A percentile compares a stretch with the other conserved stretches of the same genome.
These are phyloP conservation scores for Calonectria pseudoturangicola DNA, from an alignment of 2,329 filamentous ascomycete species.

Conservation along the genomic window DNA sequence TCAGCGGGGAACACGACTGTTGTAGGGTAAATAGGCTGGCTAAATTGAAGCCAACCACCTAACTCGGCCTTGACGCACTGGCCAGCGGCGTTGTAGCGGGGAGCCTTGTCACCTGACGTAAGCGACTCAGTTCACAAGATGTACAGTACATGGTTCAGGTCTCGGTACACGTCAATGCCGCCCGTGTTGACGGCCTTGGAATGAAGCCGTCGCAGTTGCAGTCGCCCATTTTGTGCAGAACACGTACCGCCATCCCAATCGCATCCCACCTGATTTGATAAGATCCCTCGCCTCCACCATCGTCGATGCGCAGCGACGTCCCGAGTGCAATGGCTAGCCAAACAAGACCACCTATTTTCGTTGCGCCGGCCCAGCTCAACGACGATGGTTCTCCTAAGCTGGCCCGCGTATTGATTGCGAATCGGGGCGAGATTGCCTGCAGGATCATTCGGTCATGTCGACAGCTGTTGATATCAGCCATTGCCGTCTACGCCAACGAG, in stretches of 20 bases:
- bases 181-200: neutral
- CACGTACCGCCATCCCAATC: neutral
- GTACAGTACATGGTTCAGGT: neutral
- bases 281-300: neutral
- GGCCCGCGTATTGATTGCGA: slow-evolving; percentile 46
- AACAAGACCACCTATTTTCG: slow-evolving; percentile 7
- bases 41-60: neutral
- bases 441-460: slow-evolving; percentile 46
- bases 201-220: neutral
- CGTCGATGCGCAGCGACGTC: neutral
- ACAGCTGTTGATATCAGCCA: slow-evolving; percentile 67
- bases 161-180: neutral
- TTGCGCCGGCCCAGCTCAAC: neutral
- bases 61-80: neutral
- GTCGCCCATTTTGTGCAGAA: neutral
- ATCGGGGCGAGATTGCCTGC: slow-evolving; percentile 50
- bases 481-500: slow-evolving; percentile 73
- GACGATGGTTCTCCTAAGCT: slow-evolving; percentile 51
- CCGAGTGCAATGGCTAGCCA: neutral
- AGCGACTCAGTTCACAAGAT: slow-evolving; percentile 6
- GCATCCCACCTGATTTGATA: neutral
- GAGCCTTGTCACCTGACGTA: slow-evolving; percentile 7
- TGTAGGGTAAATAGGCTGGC: neutral
- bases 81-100: neutral
- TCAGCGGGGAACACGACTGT: neutral